Percentiles rank a stretch among this genome's conserved stretches.
These are phyloP conservation scores for Plectosphaerella cucumerina DNA, from an alignment of 2,329 filamentous ascomycete species.

Conservation along the genomic window DNA sequence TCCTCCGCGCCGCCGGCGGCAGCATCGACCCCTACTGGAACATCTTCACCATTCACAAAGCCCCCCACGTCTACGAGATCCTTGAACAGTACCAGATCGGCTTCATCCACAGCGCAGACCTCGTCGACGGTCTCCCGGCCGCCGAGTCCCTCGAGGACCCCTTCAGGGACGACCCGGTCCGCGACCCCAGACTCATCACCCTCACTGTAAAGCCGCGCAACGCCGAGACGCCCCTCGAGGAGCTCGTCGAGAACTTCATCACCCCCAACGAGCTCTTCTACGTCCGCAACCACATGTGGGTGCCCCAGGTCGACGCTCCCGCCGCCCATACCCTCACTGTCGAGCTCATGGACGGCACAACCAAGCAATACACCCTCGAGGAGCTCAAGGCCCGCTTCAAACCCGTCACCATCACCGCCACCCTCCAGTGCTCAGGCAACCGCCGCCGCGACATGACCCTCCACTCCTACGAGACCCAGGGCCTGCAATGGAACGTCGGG, in stretches of 20 bases:
- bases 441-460: conserved; percentile 56
- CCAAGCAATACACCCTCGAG: conserved; percentile 45
- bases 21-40: conserved; percentile 66
- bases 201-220: conserved; percentile 55
- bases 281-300: conserved; percentile 60
- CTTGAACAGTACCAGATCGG: conserved; percentile 62
- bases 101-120: conserved; percentile 53
- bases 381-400: conserved; percentile 51
- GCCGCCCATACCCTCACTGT: conserved; percentile 44
- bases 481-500: conserved; percentile 55
- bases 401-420: conserved; percentile 47
- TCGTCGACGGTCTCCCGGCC: conserved; percentile 52
- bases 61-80: conserved; percentile 60
- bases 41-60: conserved; percentile 66
- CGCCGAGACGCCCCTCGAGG: conserved; percentile 51
- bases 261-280: conserved; percentile 39
- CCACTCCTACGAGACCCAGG: conserved; percentile 43
- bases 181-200: conserved; percentile 46
- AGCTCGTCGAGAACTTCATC: conserved; percentile 44
- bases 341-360: conserved; percentile 51
- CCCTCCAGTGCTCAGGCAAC: conserved; percentile 58
- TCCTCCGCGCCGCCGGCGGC: conserved; percentile 60
- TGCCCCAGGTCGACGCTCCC: conserved; percentile 40
- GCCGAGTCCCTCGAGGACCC: conserved; percentile 56
- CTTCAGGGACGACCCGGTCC: conserved; percentile 48